Base-by-base conservation (phyloP, 140 eudicot species). In the Flaveria floridana region DNA sequence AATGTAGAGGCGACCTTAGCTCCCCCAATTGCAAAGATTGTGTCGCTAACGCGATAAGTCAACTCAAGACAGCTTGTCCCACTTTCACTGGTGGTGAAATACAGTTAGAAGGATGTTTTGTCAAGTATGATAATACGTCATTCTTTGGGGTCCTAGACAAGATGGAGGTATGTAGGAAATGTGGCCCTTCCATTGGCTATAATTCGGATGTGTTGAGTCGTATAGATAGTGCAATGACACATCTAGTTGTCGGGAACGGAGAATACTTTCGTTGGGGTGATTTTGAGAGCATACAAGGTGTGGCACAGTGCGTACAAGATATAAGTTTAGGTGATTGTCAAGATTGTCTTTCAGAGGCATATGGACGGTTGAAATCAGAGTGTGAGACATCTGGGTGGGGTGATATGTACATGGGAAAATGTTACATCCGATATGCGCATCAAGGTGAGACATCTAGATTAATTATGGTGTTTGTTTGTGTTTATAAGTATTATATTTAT, bases 301-400 rank as follows among this genome's bases (percentile, higher is more conserved):
- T 86, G 82, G 95, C 81, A 11, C 95, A 90, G 67, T 90, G 97
- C 12, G 84, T 85, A 15, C 80, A 80, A 66, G 97, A 90, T 77
- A 71, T 90, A 82, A 90, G 87, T 72, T 12, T 58, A 42, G 55
- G 68, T 12, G 82, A 82, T 72, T 90, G 96, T 65, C 82, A 81
- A 64, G 95, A 88, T 82, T 90, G 96, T 78, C 58, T 87, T 2
- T 16, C 75, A 73, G 89, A 76, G 51, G 95, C 96, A 1, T 79
- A 81, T 62, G 81, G 76, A 78, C 86, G 82, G 44, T 61, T 90
- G 78, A 80, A 23, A 78, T 76, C 72, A 8, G 89, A 86, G 81
- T 90, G 96, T 67, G 84, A 63, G 20, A n/a, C 84, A 0, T 79
- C 95, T 1, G 67, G 79, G 0, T 87, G 83, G 83, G 96, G 89